These are phyloP conservation scores for Calocybe gangraenosa DNA, from an alignment of 768 basidiomycete species.

Conservation along the genomic window DNA sequence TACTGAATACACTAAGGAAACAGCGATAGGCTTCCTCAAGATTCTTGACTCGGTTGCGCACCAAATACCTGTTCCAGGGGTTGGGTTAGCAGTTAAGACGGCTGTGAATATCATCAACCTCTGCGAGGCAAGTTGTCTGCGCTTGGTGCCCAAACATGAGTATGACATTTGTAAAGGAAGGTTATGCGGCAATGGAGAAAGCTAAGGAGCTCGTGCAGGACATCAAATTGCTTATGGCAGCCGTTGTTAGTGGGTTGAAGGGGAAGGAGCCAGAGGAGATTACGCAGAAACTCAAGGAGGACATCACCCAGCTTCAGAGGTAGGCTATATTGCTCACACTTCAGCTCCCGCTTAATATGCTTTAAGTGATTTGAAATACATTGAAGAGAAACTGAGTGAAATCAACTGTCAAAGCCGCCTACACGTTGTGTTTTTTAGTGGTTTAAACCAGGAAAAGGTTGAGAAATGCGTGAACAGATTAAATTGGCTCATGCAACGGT, in stretches of 20 bases:
- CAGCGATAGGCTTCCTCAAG: conserved; percentile 6
- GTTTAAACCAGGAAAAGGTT: conserved; percentile 1
- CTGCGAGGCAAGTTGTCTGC: conserved; percentile 6
- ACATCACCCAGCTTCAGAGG: conserved; percentile 2
- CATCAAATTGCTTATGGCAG: conserved; percentile 1
- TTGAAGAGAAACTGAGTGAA: neutral
- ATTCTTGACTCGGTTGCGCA: conserved; percentile 4
- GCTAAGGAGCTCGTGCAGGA: conserved; percentile 8
- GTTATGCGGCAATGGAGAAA: conserved; percentile 4
- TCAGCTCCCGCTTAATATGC: too few species aligned
- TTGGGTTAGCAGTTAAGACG: conserved; percentile 1
- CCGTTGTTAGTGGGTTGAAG: conserved; percentile 8
- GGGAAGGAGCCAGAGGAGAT: conserved; percentile 3
- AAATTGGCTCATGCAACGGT: conserved; percentile 1
- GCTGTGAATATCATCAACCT: conserved; percentile 5
- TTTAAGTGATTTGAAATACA: conserved; percentile 3
- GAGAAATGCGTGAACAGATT: conserved; percentile 3
- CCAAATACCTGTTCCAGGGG: conserved; percentile 5
- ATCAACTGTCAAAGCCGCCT: conserved; percentile 1
- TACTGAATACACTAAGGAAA: conserved; percentile 4
- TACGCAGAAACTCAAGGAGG: neutral
- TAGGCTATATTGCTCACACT: conserved; percentile 1
- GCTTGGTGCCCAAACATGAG: too few species aligned
- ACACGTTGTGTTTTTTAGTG: conserved; percentile 2
- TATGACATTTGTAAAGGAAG: conserved; percentile 1